Evolutionary conservation across 495 filamentous ascomycete genomes (phyloP), one percentile per base, ranked within the genome.

Genomic region (Lophium mytilinum): DNA sequence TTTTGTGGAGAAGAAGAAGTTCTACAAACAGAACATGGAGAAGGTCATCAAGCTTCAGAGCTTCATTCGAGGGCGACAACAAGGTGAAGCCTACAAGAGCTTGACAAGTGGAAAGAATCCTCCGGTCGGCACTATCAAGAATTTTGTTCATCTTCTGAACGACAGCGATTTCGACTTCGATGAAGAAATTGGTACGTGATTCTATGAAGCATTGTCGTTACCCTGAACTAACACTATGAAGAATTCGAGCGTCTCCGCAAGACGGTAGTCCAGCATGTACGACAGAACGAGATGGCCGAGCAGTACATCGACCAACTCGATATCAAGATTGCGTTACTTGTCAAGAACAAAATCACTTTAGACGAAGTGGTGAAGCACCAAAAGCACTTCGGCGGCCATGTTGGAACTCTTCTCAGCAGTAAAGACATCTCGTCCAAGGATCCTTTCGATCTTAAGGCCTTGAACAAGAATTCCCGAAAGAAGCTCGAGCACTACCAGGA

Each of bases 81-180:
- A 97, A 72, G 93, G 93, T 7, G 89, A 97, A 71, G 94, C 94
- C 1, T 98, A 98, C 76, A 96, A 95, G 77, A 92, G 86, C 66
- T 76, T 95, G 62, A 95, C 90, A 6, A 90, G 83, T 35, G 93
- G 94, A n/a, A 96, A 95, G 72, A 97, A 97, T 64, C 93, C 93
- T 47, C 93, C 94, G 3, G 90, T 97, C 50, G 87, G 89, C 43
- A 95, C 94, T 0, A 86, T 99, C 62, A 96, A 97, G 73, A 91
- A 92, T 62, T 97, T 97, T 64, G 90, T 99, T 5, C 93, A 99
- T 72, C 78, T 99, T 24, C 80, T 99, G 47, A 99, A 97, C 67
- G 93, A 99, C 71, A 96, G 89, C 64, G 90, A 95, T 64, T 95
- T 99, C 62, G 93, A 99, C 66, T 99, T 99, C 69, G 94, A 99